A percentile compares a stretch with the other conserved stretches of the same genome.
These are phyloP conservation scores for Cyclotella baltica DNA, from an alignment of 108 stramenopile genomes.

Conservation along the genomic window DNA sequence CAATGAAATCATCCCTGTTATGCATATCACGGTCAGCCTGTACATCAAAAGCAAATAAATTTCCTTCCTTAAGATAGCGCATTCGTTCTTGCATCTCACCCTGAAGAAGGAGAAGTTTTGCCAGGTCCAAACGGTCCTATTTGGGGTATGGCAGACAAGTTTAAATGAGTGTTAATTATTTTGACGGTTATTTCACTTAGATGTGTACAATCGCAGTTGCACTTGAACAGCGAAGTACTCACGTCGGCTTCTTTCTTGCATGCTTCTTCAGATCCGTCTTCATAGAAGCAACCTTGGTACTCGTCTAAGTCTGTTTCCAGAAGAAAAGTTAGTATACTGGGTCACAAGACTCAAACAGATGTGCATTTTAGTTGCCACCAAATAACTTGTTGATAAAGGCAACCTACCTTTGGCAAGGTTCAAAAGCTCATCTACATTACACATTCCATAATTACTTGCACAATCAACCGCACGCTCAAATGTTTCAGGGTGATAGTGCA, in stretches of 20 bases:
- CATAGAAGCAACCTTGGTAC: constrained; percentile 45
- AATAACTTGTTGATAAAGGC: neutral
- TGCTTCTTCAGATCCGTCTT: constrained; percentile 31
- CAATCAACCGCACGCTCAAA: constrained; percentile 47
- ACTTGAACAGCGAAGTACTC: neutral
- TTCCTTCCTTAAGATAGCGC: constrained; percentile 32
- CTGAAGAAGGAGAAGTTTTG: constrained; percentile 36
- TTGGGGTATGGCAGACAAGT: neutral
- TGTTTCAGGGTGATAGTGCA: constrained; percentile 31
- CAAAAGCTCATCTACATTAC: constrained; percentile 49
- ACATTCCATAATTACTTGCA: constrained; percentile 47
- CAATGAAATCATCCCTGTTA: constrained; percentile 40
- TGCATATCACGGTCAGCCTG: constrained; percentile 43
- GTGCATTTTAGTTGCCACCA: too few relatives aligned
- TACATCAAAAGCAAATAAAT: constrained; percentile 36
- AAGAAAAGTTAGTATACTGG: neutral
- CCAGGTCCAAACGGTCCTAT: constrained; percentile 39
- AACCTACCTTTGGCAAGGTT: constrained; percentile 41
- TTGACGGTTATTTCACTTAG: too few relatives aligned
- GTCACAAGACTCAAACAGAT: too few relatives aligned
- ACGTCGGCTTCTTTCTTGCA: constrained; percentile 42
- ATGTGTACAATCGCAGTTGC: too few relatives aligned
- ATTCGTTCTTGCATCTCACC: constrained; percentile 36
- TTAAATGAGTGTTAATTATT: too few relatives aligned
- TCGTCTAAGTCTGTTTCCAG: constrained; percentile 29